phyloP scores from a whole-genome alignment of 805 yeast species.

The Ogataea nonfermentans region DNA sequence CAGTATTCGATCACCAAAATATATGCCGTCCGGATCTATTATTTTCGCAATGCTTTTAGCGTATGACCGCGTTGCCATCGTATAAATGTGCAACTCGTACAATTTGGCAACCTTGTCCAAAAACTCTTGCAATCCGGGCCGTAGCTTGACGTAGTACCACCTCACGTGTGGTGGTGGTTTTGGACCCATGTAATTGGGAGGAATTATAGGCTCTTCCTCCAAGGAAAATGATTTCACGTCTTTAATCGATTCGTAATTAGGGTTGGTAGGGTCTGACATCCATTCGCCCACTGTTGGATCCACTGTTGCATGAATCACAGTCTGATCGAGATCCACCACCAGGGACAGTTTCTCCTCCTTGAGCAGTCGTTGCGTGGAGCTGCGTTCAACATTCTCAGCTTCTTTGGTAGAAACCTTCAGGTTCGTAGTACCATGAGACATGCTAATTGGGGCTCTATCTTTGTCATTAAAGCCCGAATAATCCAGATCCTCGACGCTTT shows the following conservation, averaged over 20 bases:
- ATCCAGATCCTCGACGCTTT: constrained; percentile 69
- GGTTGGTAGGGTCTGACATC: constrained; percentile 83
- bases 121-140: constrained; percentile 84
- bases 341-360: constrained; percentile 70
- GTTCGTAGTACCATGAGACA: constrained; percentile 87
- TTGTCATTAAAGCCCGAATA: constrained; percentile 66
- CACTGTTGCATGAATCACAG: constrained; percentile 95
- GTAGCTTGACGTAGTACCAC: constrained; percentile 88
- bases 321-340: constrained; percentile 96
- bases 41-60: constrained; percentile 87
- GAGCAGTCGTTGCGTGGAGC: constrained; percentile 58
- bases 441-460: constrained; percentile 78
- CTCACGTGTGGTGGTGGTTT: constrained; percentile 58
- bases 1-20: constrained; percentile 87
- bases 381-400: constrained; percentile 78
- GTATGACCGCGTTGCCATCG: constrained; percentile 96
- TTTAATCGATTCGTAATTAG: constrained; percentile 79
- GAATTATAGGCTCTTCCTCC: constrained; percentile 67
- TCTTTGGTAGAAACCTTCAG: constrained; percentile 81
- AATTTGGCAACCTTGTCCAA: constrained; percentile 57
- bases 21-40: constrained; percentile 84
- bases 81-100: constrained; percentile 91
- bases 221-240: constrained; percentile 77
- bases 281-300: constrained; percentile 97
- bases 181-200: constrained; percentile 60